phyloP scores from a whole-genome alignment of 2,329 filamentous ascomycete genomes.

The Sclerotinia minor region DNA sequence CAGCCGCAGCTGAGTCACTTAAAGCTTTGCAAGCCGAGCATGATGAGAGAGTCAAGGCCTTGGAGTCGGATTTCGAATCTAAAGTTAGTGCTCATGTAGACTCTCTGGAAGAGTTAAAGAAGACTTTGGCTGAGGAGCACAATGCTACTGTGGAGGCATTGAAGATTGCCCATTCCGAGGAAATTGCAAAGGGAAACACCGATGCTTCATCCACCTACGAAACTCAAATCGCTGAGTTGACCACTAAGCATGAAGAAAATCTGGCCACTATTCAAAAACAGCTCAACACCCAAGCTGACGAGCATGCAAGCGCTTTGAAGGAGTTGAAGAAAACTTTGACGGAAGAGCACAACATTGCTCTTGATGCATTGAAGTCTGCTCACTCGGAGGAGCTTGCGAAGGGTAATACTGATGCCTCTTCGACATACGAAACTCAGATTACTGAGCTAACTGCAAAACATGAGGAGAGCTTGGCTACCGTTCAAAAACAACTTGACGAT shows the following conservation, averaged over 20 bases:
- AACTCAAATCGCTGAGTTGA: conserved; percentile 53
- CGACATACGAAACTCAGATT: conserved; percentile 51
- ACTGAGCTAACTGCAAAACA: conserved; percentile 53
- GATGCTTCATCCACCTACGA: conserved; percentile 50
- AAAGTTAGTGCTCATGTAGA: conserved; percentile 28
- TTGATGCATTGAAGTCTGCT: conserved; percentile 54
- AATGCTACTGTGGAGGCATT: conserved; percentile 51
- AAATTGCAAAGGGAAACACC: conserved; percentile 50
- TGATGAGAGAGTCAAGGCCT: conserved; percentile 14
- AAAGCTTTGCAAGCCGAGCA: conserved; percentile 42
- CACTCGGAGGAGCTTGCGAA: conserved; percentile 53
- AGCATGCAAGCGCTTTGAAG: conserved; percentile 44
- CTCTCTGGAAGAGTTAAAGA: conserved; percentile 51
- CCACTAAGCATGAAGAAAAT: conserved; percentile 51
- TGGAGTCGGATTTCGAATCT: conserved; percentile 14
- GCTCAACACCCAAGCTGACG: conserved; percentile 44
- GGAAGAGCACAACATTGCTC: conserved; percentile 52
- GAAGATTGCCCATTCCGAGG: conserved; percentile 52
- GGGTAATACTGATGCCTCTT: conserved; percentile 48
- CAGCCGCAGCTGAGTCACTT: conserved; percentile 36
- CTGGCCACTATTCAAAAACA: conserved; percentile 55
- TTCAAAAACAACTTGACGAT: conserved; percentile 58
- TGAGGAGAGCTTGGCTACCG: conserved; percentile 49
- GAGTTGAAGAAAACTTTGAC: conserved; percentile 52
- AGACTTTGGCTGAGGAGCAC: conserved; percentile 53